Conservation (phyloP, 2,329 filamentous ascomycete genomes). For the Aspergillus piperis region DNA sequence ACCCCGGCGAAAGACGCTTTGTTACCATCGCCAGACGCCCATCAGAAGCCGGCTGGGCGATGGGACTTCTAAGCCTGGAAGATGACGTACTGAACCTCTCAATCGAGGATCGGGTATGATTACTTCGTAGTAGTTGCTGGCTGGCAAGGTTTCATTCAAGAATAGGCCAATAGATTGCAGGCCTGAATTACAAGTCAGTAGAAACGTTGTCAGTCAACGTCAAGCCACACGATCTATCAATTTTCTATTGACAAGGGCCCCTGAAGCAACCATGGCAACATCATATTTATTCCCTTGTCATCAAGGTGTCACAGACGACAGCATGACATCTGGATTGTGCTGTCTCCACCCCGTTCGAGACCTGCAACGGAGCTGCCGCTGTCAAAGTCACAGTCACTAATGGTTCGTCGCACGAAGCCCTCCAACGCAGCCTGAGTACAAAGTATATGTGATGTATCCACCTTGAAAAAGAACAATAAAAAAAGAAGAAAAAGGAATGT, state of each 20-base stretch:
- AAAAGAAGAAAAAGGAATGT: background rate
- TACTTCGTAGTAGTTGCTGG: background rate
- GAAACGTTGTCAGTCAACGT: background rate
- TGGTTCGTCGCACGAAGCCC: background rate
- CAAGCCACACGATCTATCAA: background rate
- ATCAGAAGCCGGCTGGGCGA: constrained; percentile 67
- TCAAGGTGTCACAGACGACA: background rate
- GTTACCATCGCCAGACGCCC: constrained; percentile 65
- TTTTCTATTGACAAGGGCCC: background rate
- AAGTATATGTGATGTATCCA: background rate
- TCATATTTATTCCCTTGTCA: background rate
- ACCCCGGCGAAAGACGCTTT: constrained; percentile 51
- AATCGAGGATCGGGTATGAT: constrained; percentile 42
- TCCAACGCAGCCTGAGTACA: background rate
- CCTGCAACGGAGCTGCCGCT: background rate
- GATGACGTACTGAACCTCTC: constrained; percentile 69
- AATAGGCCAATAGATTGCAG: background rate
- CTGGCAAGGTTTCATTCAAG: background rate
- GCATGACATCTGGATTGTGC: background rate
- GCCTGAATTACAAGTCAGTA: background rate
- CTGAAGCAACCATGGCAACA: background rate
- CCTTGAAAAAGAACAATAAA: background rate
- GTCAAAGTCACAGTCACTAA: background rate
- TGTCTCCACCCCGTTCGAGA: background rate
- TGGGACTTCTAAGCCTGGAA: constrained; percentile 77